Percentiles rank a stretch among this genome's conserved stretches.
Conservation (phyloP, 768 basidiomycete species). For the Glaciozyma antarctica region DNA sequence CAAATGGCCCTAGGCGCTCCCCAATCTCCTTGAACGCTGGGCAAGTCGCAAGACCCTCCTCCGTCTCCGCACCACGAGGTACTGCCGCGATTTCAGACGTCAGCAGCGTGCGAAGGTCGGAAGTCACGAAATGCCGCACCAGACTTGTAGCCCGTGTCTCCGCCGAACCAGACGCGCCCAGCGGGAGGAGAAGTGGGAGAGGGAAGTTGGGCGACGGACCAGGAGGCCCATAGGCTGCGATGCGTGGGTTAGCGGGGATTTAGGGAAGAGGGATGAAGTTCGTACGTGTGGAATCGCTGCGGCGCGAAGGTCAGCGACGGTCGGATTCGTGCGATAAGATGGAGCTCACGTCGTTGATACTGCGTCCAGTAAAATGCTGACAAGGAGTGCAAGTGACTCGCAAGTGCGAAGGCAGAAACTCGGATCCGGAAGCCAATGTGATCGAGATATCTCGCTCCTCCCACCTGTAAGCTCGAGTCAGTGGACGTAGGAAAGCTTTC, state of each 20-base stretch:
- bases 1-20: conserved; percentile 53
- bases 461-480: not conserved
- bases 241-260: conserved; percentile 34
- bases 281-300: not conserved
- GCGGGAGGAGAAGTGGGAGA: not conserved
- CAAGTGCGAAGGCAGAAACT: conserved; percentile 35
- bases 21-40: conserved; percentile 69
- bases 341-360: conserved; percentile 3
- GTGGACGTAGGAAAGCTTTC: conserved; percentile 34
- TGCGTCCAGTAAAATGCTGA: conserved; percentile 49
- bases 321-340: not conserved
- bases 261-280: no score
- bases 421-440: not conserved
- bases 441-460: conserved; percentile 9
- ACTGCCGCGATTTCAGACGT: conserved; percentile 28
- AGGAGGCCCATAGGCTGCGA: conserved; percentile 57
- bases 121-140: conserved; percentile 35
- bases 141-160: conserved; percentile 57
- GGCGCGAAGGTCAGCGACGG: not conserved
- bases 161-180: conserved; percentile 46
- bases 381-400: conserved; percentile 54
- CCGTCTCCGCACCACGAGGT: conserved; percentile 28
- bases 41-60: conserved; percentile 45
- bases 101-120: not conserved
- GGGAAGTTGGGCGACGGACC: conserved; percentile 47